These are phyloP conservation scores for Malus domestica DNA, from an alignment of 306 rosid genomes.

Conservation along the genomic window ASM211411v1 NC_041795.1:15163501-15164000, in stretches of 20 bases:
- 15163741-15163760: background rate
- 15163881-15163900: background rate
- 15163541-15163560: background rate
- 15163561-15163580: background rate
- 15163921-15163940: too few species aligned
- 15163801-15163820: background rate
- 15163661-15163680: slow-evolving; percentile 40
- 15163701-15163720: background rate
- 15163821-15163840: background rate
- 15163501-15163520: background rate
- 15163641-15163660: slow-evolving; percentile 37
- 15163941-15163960: background rate
- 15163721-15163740: background rate
- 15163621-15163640: slow-evolving; percentile 33
- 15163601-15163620: slow-evolving; percentile 44
- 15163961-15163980: too few species aligned
- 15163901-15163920: too few species aligned
- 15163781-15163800: background rate
- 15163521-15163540: background rate
- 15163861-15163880: background rate
- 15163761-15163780: background rate
- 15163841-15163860: background rate
- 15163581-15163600: slow-evolving; percentile 17
- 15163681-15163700: background rate
- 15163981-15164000: too few species aligned